Percentiles rank a stretch among this genome's conserved stretches.
phyloP scores from a whole-genome alignment of 176 grass and related monocot species.

The Thalia dealbata region DNA sequence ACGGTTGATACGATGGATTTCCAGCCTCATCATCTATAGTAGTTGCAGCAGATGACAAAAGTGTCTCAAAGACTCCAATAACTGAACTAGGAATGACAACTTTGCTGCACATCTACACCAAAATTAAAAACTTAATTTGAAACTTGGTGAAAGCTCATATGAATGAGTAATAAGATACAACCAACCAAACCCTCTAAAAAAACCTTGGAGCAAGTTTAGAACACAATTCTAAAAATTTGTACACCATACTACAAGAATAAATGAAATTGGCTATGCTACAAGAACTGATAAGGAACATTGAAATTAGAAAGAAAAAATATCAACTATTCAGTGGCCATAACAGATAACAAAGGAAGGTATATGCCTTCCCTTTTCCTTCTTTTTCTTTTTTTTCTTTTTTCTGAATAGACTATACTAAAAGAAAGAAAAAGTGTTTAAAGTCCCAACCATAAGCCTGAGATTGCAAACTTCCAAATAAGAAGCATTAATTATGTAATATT shows the following conservation, averaged over 20 bases:
- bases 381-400: no score
- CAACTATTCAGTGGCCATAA: no score
- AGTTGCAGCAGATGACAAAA: conserved; percentile 77
- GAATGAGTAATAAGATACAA: neutral
- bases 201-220: neutral
- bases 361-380: no score
- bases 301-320: neutral
- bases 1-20: conserved; percentile 81
- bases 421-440: no score
- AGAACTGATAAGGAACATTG: neutral
- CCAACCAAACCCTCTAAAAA: neutral
- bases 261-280: no score
- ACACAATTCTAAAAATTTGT: neutral
- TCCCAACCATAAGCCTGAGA: no score
- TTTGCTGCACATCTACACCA: conserved; percentile 90
- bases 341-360: no score
- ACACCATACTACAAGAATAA: neutral
- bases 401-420: no score
- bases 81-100: conserved; percentile 73
- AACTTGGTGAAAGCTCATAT: neutral
- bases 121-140: conserved; percentile 1
- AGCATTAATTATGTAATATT: no score
- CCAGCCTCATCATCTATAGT: conserved; percentile 83
- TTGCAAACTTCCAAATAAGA: no score
- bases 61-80: conserved; percentile 67